phyloP scores from a whole-genome alignment of 352 stramenopile species.

The Globisporangium recalcitrans region DNA sequence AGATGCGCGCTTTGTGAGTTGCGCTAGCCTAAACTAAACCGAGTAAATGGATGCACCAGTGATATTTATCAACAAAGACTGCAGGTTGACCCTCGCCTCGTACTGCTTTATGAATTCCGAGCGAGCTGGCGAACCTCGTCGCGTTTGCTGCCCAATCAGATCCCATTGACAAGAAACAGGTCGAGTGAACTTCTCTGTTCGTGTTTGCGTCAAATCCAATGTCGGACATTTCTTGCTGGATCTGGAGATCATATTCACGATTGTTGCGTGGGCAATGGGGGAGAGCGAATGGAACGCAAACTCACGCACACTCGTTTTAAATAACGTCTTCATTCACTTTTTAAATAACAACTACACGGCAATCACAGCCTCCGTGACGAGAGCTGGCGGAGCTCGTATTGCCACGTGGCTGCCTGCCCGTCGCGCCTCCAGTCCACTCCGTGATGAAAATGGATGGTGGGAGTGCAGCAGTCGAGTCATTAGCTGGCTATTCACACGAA shows the following conservation, averaged over 20 bases:
- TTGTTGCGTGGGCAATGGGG: too few species aligned
- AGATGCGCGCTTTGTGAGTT: neutral
- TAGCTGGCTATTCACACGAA: neutral
- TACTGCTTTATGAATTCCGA: too few species aligned
- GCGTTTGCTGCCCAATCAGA: too few species aligned
- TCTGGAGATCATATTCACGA: too few species aligned
- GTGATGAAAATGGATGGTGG: neutral
- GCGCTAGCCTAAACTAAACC: neutral
- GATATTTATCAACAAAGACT: constrained; percentile 8
- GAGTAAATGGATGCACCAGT: neutral
- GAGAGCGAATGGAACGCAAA: neutral
- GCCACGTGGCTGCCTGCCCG: neutral
- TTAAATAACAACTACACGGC: constrained; percentile 11
- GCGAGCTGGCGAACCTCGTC: too few species aligned
- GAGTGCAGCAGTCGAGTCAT: neutral
- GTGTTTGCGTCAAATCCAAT: too few species aligned
- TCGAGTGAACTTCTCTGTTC: too few species aligned
- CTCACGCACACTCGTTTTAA: neutral
- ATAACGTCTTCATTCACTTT: constrained; percentile 11
- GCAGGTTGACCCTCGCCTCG: neutral
- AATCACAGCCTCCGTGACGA: neutral
- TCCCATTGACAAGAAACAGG: too few species aligned
- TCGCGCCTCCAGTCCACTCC: neutral
- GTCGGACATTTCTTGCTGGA: too few species aligned
- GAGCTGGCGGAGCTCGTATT: neutral